Percentiles rank a stretch among this genome's conserved stretches.
These are phyloP conservation scores for Hanseniaspora lachancei DNA, from an alignment of 805 yeast genomes.

Conservation along the genomic window DNA sequence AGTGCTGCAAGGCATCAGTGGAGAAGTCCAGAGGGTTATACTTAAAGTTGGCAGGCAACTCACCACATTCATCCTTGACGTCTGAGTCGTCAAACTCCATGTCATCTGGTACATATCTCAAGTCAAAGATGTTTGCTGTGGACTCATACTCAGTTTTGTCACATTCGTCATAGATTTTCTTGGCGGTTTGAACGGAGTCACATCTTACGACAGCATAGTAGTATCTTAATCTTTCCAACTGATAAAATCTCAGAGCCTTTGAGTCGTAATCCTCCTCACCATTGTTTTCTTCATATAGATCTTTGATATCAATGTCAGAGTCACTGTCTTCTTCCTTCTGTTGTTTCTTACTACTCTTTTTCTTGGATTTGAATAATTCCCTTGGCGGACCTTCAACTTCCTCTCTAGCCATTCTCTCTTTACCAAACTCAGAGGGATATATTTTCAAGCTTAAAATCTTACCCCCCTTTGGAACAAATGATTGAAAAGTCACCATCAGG, in stretches of 20 bases:
- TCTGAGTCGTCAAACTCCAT: slow-evolving; percentile 65
- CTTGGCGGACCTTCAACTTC: slow-evolving; percentile 86
- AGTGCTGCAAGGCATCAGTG: slow-evolving; percentile 91
- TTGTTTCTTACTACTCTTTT: slow-evolving; percentile 27
- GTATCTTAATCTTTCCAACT: slow-evolving; percentile 81
- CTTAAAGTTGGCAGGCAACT: slow-evolving; percentile 44
- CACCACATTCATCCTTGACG: slow-evolving; percentile 59
- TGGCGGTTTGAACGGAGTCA: slow-evolving; percentile 59
- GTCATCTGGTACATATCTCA: slow-evolving; percentile 84
- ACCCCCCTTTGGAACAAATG: slow-evolving; percentile 72
- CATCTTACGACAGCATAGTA: slow-evolving; percentile 85
- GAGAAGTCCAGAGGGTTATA: slow-evolving; percentile 73
- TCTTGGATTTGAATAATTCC: slow-evolving; percentile 52
- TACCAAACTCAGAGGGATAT: slow-evolving; percentile 86
- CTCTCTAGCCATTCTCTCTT: slow-evolving; percentile 78
- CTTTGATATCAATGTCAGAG: slow-evolving; percentile 50
- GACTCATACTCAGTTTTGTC: slow-evolving; percentile 95
- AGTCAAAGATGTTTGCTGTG: slow-evolving; percentile 85
- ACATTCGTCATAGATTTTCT: slow-evolving; percentile 65
- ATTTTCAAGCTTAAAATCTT: slow-evolving; percentile 54
- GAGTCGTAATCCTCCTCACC: slow-evolving; percentile 77
- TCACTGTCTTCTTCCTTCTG: slow-evolving; percentile 34
- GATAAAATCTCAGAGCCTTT: slow-evolving; percentile 74
- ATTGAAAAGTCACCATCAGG: slow-evolving; percentile 72
- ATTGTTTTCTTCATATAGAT: slow-evolving; percentile 64